These are phyloP conservation scores for Teratosphaeria gauchensis DNA, from an alignment of 2,329 filamentous ascomycete genomes.

Conservation along the genomic window DNA sequence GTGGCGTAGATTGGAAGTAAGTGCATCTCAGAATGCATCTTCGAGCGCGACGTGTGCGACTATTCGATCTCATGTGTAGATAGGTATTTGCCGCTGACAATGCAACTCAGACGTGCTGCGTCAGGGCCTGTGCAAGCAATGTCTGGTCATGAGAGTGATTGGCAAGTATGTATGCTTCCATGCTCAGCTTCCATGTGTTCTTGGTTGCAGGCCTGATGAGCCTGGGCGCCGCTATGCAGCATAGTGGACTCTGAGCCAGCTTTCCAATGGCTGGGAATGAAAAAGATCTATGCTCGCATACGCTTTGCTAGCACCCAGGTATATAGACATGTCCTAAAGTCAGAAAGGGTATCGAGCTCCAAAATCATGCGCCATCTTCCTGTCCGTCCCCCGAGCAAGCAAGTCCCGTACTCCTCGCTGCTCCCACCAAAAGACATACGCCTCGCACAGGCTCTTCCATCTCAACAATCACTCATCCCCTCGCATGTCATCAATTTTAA, in stretches of 20 bases:
- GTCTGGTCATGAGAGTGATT: too few species aligned
- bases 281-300: neutral
- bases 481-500: constrained; percentile 25
- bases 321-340: constrained; percentile 15
- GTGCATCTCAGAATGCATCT: constrained; percentile 1
- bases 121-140: too few species aligned
- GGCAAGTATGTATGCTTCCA: too few species aligned
- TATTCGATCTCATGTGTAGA: too few species aligned
- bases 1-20: too few species aligned
- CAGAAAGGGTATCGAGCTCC: neutral
- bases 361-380: neutral
- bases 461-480: neutral
- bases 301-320: constrained; percentile 16
- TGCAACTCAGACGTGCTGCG: too few species aligned
- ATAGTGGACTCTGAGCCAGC: neutral
- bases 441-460: neutral
- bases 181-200: too few species aligned
- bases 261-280: neutral
- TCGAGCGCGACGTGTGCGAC: neutral
- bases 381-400: neutral
- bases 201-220: too few species aligned
- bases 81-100: too few species aligned
- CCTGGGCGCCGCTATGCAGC: neutral
- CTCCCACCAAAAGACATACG: neutral
- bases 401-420: neutral